Base-by-base conservation (phyloP, 2,329 filamentous ascomycete species). In the Fusarium pilosicola region DNA sequence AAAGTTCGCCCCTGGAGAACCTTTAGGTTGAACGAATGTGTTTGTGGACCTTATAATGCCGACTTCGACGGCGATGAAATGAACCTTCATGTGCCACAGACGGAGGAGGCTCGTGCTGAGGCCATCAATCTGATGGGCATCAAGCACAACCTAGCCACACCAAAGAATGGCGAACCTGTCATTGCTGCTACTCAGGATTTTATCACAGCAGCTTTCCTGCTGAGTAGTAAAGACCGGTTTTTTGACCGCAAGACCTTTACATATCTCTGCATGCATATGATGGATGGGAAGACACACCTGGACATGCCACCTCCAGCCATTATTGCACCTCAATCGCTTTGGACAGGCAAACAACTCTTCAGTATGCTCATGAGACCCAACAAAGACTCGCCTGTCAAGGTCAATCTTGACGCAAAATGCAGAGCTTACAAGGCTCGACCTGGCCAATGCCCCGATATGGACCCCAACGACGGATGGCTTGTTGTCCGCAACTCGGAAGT, bases 101-200 rank as follows among this genome's bases (percentile, higher is more conserved):
- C 96, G 0, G 96, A 99, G 84, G 96, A 99, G 83, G 96, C 96
- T 17, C 90, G 96, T 65, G 94, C 96, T 6, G 96, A 99, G 83
- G 96, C 96, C 2, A 97, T 97, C 78, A 95, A 96, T 75, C 85
- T 99, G 54, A 99, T 99, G 96, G 96, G 96, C 46, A 95, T 99
- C 63, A 97, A 98, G 84, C 91, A 98, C 86, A 99, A 99, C 81
- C 84, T 99, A 66, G 93, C 93, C 7, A 99, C 96, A 0, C 96
- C 96, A 2, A 98, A 98, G 83, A 98, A 98, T 84, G 96, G 96
- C 80, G 96, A 97, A 77, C 96, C 96, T 4, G 97, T 99, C 77
- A 98, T 99, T 84, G 95, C 95, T 24, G 96, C 96, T n/a, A 99
- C 97, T 36, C 96, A 99, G 79, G 96, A 99, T 87, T 99, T 99